phyloP scores from a whole-genome alignment of 495 filamentous ascomycete species.

The Aspergillus homomorphus region DNA sequence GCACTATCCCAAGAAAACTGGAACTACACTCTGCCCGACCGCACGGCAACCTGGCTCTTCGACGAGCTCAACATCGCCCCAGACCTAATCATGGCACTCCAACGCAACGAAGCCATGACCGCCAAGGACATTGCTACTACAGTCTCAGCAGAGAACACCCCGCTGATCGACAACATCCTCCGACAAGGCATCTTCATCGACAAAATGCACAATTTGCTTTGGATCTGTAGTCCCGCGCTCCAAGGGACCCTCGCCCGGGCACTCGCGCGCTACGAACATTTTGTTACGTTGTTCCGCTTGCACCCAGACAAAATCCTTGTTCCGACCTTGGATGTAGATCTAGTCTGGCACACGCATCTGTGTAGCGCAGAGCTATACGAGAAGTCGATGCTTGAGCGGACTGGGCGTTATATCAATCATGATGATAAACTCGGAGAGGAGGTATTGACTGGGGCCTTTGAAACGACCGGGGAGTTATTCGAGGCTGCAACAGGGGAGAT shows the following conservation, averaged over 20 bases:
- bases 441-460: background rate
- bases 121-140: no score
- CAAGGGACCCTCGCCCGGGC: slow-evolving; percentile 1
- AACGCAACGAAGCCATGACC: background rate
- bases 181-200: slow-evolving; percentile 10
- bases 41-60: slow-evolving; percentile 4
- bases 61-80: background rate
- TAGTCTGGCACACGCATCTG: slow-evolving; percentile 17
- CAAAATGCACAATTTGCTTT: slow-evolving; percentile 14
- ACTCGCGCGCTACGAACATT: slow-evolving; percentile 10
- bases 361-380: slow-evolving; percentile 9
- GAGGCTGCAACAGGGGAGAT: background rate
- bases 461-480: background rate
- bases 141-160: background rate
- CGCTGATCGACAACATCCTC: background rate
- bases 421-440: slow-evolving; percentile 6
- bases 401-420: slow-evolving; percentile 8
- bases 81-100: slow-evolving; percentile 6
- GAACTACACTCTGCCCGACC: slow-evolving; percentile 11
- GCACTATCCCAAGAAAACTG: slow-evolving; percentile 11
- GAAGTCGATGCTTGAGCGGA: slow-evolving; percentile 7
- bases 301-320: slow-evolving; percentile 9
- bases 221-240: slow-evolving; percentile 13
- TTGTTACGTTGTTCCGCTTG: slow-evolving; percentile 5
- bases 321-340: slow-evolving; percentile 12